Base-by-base conservation (phyloP, 2,329 filamentous ascomycete species). In the Aspergillus sp. region DNA sequence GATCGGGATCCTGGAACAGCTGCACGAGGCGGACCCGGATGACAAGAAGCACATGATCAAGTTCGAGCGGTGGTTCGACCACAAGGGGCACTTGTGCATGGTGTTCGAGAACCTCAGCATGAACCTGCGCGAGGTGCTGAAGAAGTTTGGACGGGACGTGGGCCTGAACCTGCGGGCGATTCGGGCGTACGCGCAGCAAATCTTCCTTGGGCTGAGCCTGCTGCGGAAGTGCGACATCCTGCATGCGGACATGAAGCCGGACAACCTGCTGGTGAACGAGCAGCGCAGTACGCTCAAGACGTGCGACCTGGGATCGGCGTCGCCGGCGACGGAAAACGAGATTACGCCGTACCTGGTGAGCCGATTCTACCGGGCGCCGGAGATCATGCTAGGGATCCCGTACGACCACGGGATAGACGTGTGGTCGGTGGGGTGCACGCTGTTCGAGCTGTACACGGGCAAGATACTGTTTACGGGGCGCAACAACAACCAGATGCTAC, bases 401-500 rank as follows among this genome's bases (percentile, higher is more conserved):
- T 94, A 93, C 57, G 86, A 94, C 55, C 93, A 89, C 55, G 81
- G 82, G 5, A 85, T 96, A 44, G 91, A 98, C 58, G 84, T 94
- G 70, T 98, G 91, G 91, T 93, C 89, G 5, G 86, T 96, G 44
- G 93, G 91, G 24, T 98, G 91, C 63, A 98, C 91, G 0, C 70
- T 96, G 17, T 98, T 93, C 59, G 91, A 98, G 63, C 70, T 98
- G 25, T 96, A 93, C 66, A 96, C 91, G 0, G 91, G 91, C 52
- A 94, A 95, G 59, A 96, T 98, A 36, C 70, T 98, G 19, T 98
- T 98, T 58, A 86, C 86, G 1, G 91, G 91, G 37, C 77, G 84
- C 43, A 91, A 85, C 64, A 98, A 98, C 67, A 98, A 98, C 55
- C 86, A 94, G 64, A 98, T 98, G 91, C 75, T 98, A 39, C 83